phyloP scores from a whole-genome alignment of 1,139 yeast genomes.

The Kurtzmaniella quercitrusa region DNA sequence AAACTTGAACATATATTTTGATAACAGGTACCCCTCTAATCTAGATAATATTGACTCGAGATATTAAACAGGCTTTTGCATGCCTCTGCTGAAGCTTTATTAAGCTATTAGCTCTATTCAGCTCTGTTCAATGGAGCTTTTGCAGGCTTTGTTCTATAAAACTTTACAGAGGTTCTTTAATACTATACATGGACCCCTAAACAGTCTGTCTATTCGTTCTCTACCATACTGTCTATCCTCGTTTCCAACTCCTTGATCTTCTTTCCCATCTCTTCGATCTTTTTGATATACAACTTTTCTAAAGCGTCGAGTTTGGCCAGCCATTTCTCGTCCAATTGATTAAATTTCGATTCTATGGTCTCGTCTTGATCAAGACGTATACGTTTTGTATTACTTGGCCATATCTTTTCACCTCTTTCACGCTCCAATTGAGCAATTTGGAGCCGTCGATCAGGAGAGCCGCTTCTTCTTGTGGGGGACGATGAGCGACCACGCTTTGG shows the following conservation, averaged over 20 bases:
- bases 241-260: neutral
- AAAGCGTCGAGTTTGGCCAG: conserved; percentile 9
- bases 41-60: too few species aligned
- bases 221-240: too few species aligned
- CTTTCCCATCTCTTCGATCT: neutral
- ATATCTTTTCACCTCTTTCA: conserved; percentile 2
- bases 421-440: conserved; percentile 25
- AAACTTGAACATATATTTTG: too few species aligned
- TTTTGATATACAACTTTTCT: neutral
- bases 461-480: conserved; percentile 32
- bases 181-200: too few species aligned
- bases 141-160: too few species aligned
- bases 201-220: too few species aligned
- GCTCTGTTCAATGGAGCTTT: too few species aligned
- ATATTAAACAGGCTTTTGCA: too few species aligned
- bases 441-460: conserved; percentile 33
- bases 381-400: neutral
- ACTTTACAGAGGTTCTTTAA: too few species aligned
- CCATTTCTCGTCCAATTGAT: conserved; percentile 11
- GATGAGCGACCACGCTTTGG: conserved; percentile 6
- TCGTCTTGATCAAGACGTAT: conserved; percentile 9
- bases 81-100: too few species aligned
- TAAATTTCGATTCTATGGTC: conserved; percentile 12
- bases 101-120: too few species aligned
- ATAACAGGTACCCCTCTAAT: too few species aligned